Evolutionary conservation across 208 protist species (phyloP).

Genomic region (Herpetomonas samuelpessoai): DNA sequence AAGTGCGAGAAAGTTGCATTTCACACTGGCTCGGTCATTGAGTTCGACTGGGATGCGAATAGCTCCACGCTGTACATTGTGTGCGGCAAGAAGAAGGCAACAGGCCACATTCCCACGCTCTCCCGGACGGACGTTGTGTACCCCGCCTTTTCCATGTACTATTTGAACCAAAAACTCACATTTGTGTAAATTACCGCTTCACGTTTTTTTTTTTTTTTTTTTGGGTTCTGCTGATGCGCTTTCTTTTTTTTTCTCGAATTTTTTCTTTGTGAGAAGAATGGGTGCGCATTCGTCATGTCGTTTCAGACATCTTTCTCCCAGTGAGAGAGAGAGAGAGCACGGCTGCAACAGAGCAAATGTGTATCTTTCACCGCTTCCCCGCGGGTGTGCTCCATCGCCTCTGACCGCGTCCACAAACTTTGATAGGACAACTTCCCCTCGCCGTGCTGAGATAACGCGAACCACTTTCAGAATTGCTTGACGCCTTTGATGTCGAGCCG

Average conservation of each 20-base stretch:
- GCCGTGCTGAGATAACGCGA: not conserved
- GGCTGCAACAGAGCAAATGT: too few relatives aligned
- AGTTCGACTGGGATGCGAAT: conserved; percentile 86
- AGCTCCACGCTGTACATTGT: conserved; percentile 80
- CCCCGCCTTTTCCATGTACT: conserved; percentile 91
- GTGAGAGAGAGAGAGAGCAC: too few relatives aligned
- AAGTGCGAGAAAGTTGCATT: conserved; percentile 88
- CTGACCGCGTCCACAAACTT: not conserved
- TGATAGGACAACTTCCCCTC: not conserved
- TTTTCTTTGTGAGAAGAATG: conserved; percentile 4
- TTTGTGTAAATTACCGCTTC: too few relatives aligned
- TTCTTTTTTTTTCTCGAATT: conserved; percentile 8
- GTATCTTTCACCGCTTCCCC: too few relatives aligned
- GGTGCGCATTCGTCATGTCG: too few relatives aligned
- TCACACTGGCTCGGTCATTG: conserved; percentile 82
- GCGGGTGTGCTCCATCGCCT: too few relatives aligned
- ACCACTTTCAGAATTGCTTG: too few relatives aligned
- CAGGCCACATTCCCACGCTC: conserved; percentile 70
- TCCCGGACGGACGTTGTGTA: conserved; percentile 72
- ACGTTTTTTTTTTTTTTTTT: too few relatives aligned
- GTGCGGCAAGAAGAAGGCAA: conserved; percentile 66
- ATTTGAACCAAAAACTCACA: conserved; percentile 87
- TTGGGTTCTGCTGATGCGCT: not conserved
- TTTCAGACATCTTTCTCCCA: conserved; percentile 1
- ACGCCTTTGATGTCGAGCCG: too few relatives aligned